A percentile compares a stretch with the other conserved stretches of the same genome.
Evolutionary conservation across 2,329 filamentous ascomycete genomes (phyloP).

Genomic region (Trichoderma endophyticum): DNA sequence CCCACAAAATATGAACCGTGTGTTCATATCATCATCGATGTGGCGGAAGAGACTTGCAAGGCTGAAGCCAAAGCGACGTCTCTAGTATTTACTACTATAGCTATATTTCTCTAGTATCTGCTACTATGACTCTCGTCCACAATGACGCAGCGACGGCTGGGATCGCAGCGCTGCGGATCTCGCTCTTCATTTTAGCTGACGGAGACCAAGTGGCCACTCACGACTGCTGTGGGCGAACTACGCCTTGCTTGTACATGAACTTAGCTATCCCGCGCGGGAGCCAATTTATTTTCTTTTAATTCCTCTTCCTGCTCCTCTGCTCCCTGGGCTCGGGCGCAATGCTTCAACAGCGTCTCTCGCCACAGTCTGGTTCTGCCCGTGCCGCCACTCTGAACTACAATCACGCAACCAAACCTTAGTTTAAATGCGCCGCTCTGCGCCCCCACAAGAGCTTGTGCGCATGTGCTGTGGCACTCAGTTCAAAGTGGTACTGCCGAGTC

Average conservation of each 20-base stretch:
- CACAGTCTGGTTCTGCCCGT: neutral
- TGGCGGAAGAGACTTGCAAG: neutral
- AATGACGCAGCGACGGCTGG: constrained; percentile 1
- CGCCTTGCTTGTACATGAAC: neutral
- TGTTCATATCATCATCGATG: neutral
- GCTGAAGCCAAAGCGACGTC: neutral
- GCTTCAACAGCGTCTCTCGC: neutral
- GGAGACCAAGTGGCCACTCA: constrained; percentile 7
- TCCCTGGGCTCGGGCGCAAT: neutral
- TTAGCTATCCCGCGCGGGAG: neutral
- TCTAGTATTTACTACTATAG: neutral
- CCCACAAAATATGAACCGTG: neutral
- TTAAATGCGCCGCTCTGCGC: constrained; percentile 1
- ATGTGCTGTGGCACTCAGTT: neutral
- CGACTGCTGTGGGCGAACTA: neutral
- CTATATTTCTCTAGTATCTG: neutral
- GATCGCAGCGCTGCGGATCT: constrained; percentile 1
- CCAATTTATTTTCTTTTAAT: neutral
- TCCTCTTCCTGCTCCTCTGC: neutral
- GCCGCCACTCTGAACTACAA: constrained; percentile 5
- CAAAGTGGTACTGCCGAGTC: neutral
- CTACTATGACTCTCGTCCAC: neutral
- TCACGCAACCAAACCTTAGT: constrained; percentile 13
- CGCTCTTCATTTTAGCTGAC: neutral
- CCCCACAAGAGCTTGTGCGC: constrained; percentile 9